Evolutionary conservation across 805 yeast species (phyloP), one percentile per base, ranked within the genome.

Genomic region (Yamadazyma nakazawae): DNA sequence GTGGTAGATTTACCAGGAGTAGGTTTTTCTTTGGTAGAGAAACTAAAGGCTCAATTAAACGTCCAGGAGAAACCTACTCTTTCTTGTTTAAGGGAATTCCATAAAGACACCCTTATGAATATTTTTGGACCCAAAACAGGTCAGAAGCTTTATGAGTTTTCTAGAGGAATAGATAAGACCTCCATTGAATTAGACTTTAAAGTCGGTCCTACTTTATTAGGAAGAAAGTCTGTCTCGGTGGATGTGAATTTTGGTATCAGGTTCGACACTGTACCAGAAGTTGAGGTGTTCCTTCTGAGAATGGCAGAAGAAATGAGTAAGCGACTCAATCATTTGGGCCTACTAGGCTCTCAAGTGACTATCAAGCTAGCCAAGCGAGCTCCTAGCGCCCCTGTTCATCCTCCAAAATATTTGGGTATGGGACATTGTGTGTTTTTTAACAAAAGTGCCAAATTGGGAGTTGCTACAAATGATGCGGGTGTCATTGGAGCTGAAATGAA

Each of bases 211-310:
- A 53, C 66, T 2, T 49, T 62, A 5, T 72, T 81, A 16, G 74
- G 79, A 11, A 72, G 96, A 24, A 89, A 88, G 55, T 79, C 94
- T 1, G 76, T 92, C 0, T 88, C 96, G 0, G 85, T 90, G 3
- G 98, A 92, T 59, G 84, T 92, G 24, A 88, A 89, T 51, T 92
- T 89, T 84, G 98, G 97, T 0, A 86, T 92, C 0, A 61, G 98
- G 40, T 85, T 91, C 53, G 77, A 80, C 28, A 68, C 68, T 0
- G 69, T 76, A 26, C 61, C 64, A 0, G 88, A 92, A 58, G 79
- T 85, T 19, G 91, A 85, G 51, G 53, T 46, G 4, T 94, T 92
- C 57, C 58, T 88, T 9, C 66, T 71, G 31, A 66, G 77, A 16
- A 64, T 90, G 40, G 70, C 85, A 0, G 63, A 66, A 26, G 96